Percentiles rank a stretch among this genome's conserved stretches.
phyloP scores from a whole-genome alignment of 2,329 filamentous ascomycete genomes.

The Apiospora aurea region DNA sequence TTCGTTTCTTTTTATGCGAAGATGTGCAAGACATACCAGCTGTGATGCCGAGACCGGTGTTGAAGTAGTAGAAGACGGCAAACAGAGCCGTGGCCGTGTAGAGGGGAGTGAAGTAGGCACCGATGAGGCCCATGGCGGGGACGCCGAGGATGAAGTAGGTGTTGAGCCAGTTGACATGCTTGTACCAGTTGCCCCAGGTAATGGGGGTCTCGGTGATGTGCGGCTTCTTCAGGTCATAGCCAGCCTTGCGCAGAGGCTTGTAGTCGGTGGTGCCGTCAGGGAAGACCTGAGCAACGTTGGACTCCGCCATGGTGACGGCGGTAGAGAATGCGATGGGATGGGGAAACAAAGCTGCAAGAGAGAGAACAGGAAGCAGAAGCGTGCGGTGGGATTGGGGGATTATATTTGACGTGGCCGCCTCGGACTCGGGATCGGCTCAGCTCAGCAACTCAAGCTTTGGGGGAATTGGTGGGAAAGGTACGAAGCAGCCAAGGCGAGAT shows the following conservation, averaged over 20 bases:
- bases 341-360: neutral
- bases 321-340: neutral
- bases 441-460: slow-evolving; percentile 19
- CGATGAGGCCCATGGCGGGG: slow-evolving; percentile 75
- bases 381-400: neutral
- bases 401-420: slow-evolving; percentile 2
- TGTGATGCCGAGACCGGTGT: slow-evolving; percentile 45
- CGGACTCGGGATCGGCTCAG: neutral
- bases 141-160: slow-evolving; percentile 80
- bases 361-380: neutral
- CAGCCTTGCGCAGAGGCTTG: slow-evolving; percentile 54
- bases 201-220: slow-evolving; percentile 87
- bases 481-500: slow-evolving; percentile 13
- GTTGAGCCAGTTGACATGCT: slow-evolving; percentile 95
- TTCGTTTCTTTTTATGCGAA: neutral
- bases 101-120: slow-evolving; percentile 77
- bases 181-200: slow-evolving; percentile 84
- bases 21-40: slow-evolving; percentile 36
- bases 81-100: slow-evolving; percentile 41
- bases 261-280: slow-evolving; percentile 64
- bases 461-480: slow-evolving; percentile 10
- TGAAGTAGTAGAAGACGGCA: slow-evolving; percentile 54
- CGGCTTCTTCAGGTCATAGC: slow-evolving; percentile 70
- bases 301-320: slow-evolving; percentile 46
- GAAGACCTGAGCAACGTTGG: slow-evolving; percentile 49